phyloP scores from a whole-genome alignment of 1,284 basidiomycete genomes.

The Mycena sp. region DNA sequence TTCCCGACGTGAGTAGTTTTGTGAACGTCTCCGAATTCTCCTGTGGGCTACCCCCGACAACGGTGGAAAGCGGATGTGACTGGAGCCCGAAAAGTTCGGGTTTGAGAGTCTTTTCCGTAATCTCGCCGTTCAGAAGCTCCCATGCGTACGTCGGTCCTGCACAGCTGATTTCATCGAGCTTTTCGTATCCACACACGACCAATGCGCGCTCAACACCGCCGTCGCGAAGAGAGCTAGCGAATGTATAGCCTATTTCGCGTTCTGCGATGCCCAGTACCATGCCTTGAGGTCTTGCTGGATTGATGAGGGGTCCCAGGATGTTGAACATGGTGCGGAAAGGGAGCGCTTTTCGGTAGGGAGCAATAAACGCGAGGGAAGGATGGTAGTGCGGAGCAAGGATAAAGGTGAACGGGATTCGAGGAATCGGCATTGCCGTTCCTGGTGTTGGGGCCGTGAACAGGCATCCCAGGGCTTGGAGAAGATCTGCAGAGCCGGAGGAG shows the following conservation, averaged over 20 bases:
- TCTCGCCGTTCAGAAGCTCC: slow-evolving; percentile 65
- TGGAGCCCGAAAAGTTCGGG: slow-evolving; percentile 80
- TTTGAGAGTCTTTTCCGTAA: slow-evolving; percentile 60
- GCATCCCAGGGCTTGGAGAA: slow-evolving; percentile 89
- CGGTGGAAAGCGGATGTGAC: slow-evolving; percentile 72
- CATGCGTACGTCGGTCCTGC: slow-evolving; percentile 89
- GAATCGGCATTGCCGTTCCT: slow-evolving; percentile 62
- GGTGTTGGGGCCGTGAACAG: slow-evolving; percentile 76
- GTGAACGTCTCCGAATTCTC: slow-evolving; percentile 81
- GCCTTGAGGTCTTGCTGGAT: slow-evolving; percentile 86
- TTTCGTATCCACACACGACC: slow-evolving; percentile 94
- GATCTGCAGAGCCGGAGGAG: slow-evolving; percentile 93
- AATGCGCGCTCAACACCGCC: slow-evolving; percentile 84
- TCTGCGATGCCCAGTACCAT: slow-evolving; percentile 95
- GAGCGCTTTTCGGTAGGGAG: slow-evolving; percentile 86
- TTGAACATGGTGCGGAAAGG: slow-evolving; percentile 99
- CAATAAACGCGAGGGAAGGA: slow-evolving; percentile 85
- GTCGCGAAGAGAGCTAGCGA: slow-evolving; percentile 79
- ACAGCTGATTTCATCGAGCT: slow-evolving; percentile 94
- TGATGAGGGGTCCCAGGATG: slow-evolving; percentile 93
- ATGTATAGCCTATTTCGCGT: slow-evolving; percentile 84
- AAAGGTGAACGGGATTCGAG: slow-evolving; percentile 86
- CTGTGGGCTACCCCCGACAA: slow-evolving; percentile 76
- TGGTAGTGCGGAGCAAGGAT: slow-evolving; percentile 96
- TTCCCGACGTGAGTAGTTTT: slow-evolving; percentile 63